These are phyloP conservation scores for Chytriomyces sp. DNA, from an alignment of 192 early-diverging fungal species.

Conservation along the genomic window DNA sequence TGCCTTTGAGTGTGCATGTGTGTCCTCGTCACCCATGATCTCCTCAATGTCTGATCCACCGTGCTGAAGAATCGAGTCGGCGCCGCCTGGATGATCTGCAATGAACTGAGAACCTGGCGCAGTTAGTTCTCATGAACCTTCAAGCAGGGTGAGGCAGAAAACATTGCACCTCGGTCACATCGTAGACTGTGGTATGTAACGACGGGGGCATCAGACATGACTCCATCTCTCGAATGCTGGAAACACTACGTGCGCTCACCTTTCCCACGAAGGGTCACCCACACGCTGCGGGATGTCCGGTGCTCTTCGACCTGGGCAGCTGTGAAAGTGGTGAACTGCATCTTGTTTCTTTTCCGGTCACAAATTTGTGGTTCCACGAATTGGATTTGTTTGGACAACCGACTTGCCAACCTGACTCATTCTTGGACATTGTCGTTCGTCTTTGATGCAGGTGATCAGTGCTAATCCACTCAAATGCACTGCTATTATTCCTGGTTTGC, in stretches of 20 bases:
- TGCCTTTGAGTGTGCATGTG: constrained; percentile 80
- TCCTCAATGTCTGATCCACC: constrained; percentile 82
- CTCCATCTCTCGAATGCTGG: background rate
- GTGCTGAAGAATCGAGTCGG: constrained; percentile 84
- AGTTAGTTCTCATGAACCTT: background rate
- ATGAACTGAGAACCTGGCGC: constrained; percentile 63
- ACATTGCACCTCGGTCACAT: constrained; percentile 17
- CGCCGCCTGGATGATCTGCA: constrained; percentile 93
- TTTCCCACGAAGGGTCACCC: constrained; percentile 80
- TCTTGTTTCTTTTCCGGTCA: background rate
- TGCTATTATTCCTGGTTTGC: too few relatives aligned
- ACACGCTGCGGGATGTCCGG: constrained; percentile 71
- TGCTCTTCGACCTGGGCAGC: constrained; percentile 75
- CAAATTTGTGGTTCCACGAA: background rate
- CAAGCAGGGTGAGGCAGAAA: background rate
- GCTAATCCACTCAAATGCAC: too few relatives aligned
- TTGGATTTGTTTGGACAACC: too few relatives aligned
- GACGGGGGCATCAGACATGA: background rate
- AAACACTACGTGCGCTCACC: constrained; percentile 21
- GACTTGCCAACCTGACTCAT: too few relatives aligned
- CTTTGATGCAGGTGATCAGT: too few relatives aligned
- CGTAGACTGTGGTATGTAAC: constrained; percentile 27
- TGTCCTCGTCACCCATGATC: constrained; percentile 75
- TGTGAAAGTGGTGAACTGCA: constrained; percentile 46
- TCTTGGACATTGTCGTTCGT: too few relatives aligned